Conservation (phyloP, 805 yeast species). For the Barnettozyma sucrosica region DNA sequence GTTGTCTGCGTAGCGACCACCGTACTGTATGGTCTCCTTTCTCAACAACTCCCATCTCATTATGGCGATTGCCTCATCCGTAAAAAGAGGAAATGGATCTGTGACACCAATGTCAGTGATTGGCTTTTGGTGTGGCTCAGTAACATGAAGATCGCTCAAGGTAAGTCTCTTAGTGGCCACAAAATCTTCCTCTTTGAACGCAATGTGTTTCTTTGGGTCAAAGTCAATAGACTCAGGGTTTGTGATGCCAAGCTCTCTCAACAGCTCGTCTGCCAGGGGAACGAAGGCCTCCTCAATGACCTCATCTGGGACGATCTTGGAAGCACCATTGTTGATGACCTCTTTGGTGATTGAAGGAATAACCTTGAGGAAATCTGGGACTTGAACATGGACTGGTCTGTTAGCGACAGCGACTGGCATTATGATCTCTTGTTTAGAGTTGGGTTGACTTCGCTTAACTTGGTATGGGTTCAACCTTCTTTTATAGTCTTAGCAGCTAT, state of each 20-base stretch:
- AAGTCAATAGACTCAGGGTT: conserved; percentile 26
- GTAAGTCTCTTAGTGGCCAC: conserved; percentile 33
- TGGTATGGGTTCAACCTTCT: background rate
- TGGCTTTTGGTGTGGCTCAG: conserved; percentile 34
- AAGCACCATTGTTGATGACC: conserved; percentile 3
- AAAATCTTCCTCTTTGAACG: conserved; percentile 33
- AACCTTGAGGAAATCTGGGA: background rate
- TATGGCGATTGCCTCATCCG: conserved; percentile 51
- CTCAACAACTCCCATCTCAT: conserved; percentile 51
- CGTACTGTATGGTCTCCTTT: conserved; percentile 39
- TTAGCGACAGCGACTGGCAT: conserved; percentile 7
- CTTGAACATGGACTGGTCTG: background rate
- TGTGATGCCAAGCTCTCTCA: conserved; percentile 19
- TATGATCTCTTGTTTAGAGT: background rate
- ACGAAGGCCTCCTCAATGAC: conserved; percentile 2
- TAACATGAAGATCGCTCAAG: conserved; percentile 45
- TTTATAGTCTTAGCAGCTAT: background rate
- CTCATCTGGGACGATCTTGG: conserved; percentile 7
- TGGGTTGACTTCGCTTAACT: background rate
- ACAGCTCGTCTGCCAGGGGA: conserved; percentile 6
- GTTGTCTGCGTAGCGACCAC: conserved; percentile 37
- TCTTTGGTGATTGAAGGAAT: conserved; percentile 12
- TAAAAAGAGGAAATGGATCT: conserved; percentile 56
- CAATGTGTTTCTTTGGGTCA: conserved; percentile 34
- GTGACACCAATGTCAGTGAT: conserved; percentile 51